phyloP scores from a whole-genome alignment of 2,329 filamentous ascomycete species.

The Coniochaeta sp. region DNA sequence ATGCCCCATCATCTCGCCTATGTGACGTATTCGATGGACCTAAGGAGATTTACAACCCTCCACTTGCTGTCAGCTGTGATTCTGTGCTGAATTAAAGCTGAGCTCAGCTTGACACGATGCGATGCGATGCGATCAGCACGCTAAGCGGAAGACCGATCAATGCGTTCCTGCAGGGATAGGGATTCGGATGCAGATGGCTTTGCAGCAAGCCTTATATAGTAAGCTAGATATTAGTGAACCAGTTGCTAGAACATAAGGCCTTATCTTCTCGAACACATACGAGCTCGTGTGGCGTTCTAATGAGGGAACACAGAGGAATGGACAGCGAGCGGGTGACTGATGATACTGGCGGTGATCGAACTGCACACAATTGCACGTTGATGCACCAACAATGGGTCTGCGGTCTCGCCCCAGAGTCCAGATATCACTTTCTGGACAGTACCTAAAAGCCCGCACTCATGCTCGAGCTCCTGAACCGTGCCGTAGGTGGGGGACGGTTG shows the following conservation, averaged over 20 bases:
- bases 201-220: background rate
- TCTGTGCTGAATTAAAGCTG: background rate
- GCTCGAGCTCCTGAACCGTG: background rate
- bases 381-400: background rate
- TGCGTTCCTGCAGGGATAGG: background rate
- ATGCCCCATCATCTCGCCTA: background rate
- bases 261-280: background rate
- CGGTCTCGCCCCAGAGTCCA: background rate
- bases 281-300: background rate
- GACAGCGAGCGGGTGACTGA: background rate
- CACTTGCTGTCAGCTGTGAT: no score
- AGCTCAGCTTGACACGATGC: background rate
- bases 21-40: background rate
- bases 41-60: background rate
- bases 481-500: background rate
- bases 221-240: no score
- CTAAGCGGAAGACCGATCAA: background rate
- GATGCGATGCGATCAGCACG: background rate
- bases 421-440: background rate
- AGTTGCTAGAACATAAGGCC: background rate
- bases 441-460: background rate
- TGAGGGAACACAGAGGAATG: background rate
- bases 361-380: background rate
- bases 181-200: background rate
- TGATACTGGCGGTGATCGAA: background rate